Conservation (phyloP, 2,329 filamentous ascomycete genomes). For the Penicillium frequentans region DNA sequence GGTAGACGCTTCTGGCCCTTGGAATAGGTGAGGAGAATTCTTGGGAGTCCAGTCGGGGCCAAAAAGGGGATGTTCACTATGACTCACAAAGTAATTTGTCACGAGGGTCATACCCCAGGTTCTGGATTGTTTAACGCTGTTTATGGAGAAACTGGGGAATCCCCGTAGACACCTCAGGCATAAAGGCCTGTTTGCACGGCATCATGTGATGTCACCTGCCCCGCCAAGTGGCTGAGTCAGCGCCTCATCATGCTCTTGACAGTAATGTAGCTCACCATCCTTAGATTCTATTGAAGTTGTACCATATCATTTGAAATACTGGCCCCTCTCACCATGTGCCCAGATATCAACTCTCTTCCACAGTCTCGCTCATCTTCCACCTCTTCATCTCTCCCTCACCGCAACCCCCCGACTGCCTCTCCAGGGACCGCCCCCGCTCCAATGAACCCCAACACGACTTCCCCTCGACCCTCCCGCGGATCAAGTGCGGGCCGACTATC, state of each 20-base stretch:
- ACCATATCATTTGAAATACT: neutral
- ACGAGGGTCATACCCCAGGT: neutral
- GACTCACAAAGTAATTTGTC: neutral
- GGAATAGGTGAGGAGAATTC: neutral
- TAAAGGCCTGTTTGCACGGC: neutral
- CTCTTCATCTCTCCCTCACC: conserved; percentile 36
- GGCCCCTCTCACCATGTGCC: conserved; percentile 57
- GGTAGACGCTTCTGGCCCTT: neutral
- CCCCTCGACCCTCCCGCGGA: conserved; percentile 40
- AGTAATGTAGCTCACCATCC: conserved; percentile 10
- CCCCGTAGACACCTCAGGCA: conserved; percentile 4
- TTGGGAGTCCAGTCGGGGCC: neutral
- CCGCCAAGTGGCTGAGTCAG: conserved; percentile 17
- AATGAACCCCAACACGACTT: conserved; percentile 46
- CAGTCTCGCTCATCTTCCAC: conserved; percentile 51
- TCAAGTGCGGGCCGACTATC: conserved; percentile 38
- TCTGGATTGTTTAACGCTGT: neutral
- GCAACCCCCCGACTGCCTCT: conserved; percentile 45
- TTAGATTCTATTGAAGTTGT: neutral
- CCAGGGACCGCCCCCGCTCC: conserved; percentile 62
- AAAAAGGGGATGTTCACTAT: neutral
- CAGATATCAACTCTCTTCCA: conserved; percentile 72
- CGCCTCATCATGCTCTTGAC: conserved; percentile 1
- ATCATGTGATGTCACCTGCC: conserved; percentile 6
- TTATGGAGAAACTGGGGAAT: neutral